Evolutionary conservation across 164 flowering plant species (phyloP).

Genomic region (Vitis rotundifolia): DNA sequence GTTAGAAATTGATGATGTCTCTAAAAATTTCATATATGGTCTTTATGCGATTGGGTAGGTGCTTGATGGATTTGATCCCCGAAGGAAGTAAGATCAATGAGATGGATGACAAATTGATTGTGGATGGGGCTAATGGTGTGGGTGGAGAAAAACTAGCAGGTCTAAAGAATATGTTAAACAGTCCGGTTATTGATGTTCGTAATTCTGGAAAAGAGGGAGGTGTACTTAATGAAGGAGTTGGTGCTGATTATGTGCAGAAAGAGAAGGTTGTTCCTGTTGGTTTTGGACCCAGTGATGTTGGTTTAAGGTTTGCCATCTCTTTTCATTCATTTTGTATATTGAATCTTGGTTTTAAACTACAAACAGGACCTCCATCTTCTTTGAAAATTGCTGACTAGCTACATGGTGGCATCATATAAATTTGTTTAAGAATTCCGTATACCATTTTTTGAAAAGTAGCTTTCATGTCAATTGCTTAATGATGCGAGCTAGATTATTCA

Average conservation of each 20-base stretch:
- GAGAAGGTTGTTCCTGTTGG: constrained; percentile 78
- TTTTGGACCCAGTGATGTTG: constrained; percentile 66
- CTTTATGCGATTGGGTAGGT: constrained; percentile 38
- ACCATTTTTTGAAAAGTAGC: background rate
- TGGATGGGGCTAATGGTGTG: constrained; percentile 96
- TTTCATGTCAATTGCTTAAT: background rate
- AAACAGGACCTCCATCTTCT: background rate
- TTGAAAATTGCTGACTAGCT: background rate
- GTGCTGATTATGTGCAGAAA: constrained; percentile 98
- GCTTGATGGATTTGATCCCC: constrained; percentile 72
- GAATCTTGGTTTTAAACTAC: constrained; percentile 1
- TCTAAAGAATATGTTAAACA: constrained; percentile 41
- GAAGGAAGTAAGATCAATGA: constrained; percentile 14
- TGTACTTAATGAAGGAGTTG: constrained; percentile 85
- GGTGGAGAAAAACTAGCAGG: constrained; percentile 78
- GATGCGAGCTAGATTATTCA: background rate
- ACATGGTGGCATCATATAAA: background rate
- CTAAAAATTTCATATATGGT: background rate
- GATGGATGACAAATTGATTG: constrained; percentile 45
- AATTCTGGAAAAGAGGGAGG: constrained; percentile 77
- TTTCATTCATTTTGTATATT: background rate
- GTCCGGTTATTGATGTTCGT: constrained; percentile 61
- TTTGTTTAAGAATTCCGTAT: background rate
- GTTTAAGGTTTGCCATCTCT: constrained; percentile 63
- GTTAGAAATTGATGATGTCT: background rate